Base-by-base conservation (phyloP, 441 rosid genomes). In the Brassica balearica region DNA sequence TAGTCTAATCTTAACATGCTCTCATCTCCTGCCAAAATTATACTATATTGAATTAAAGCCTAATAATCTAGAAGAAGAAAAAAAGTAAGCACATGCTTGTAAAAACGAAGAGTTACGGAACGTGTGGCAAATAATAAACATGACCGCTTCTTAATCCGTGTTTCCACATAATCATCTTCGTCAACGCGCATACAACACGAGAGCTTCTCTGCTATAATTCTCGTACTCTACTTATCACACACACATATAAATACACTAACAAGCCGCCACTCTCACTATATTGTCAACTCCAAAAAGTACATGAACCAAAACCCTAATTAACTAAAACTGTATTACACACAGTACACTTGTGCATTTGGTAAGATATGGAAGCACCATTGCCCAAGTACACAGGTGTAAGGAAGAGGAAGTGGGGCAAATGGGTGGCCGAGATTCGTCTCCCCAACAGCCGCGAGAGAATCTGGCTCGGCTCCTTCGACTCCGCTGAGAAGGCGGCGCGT, bases 371-470 rank as follows among this genome's bases (percentile, higher is more conserved):
- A 27, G 53, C 79, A 34, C 46, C 64, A 32, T 69, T 78, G 14
- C 82, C 88, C 0, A 90, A 89, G 82, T 94, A 88, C 85, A 94
- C 82, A 15, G 98, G 98, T 3, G 97, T 94, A 10, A 36, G 97
- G 25, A 90, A 88, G 91, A 72, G 98, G 74, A 92, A 91, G 76
- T 92, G 98, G 98, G 97, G 98, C 0, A 94, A 90, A 66, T 94
- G 93, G 93, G 98, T 94, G 77, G 92, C 97, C 2, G 98, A 94
- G 83, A 90, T 94, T 69, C 84, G 98, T 73, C 91, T 94, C 2
- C 98, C 98, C 0, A 91, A 94, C 68, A 88, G 97, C 83, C 84
- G 98, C 4, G 94, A 94, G 15, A 81, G 98, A 8, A 94, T 94
- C 34, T 94, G 98, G 98, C 69, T 94, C 4, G 98, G 98, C 3